Percentiles rank a stretch among this genome's conserved stretches.
Evolutionary conservation across 371 early-diverging fungal genomes (phyloP).

Genomic region (Saksenaea oblongispora): DNA sequence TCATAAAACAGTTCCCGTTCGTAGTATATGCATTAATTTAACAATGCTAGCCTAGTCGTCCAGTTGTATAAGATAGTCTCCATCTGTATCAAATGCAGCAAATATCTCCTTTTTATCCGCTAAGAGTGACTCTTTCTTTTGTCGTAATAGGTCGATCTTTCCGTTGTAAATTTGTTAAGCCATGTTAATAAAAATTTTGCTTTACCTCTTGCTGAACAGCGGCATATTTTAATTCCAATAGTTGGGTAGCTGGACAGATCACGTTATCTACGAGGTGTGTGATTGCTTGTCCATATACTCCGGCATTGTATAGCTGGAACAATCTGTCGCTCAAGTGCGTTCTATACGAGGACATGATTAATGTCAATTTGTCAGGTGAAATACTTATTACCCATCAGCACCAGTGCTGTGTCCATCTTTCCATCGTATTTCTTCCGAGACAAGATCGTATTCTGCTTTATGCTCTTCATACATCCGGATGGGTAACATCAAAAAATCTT

Average conservation of each 20-base stretch:
- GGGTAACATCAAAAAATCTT: slow-evolving; percentile 41
- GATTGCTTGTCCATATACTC: slow-evolving; percentile 58
- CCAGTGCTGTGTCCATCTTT: slow-evolving; percentile 24
- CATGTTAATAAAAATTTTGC: background rate
- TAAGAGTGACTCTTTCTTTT: slow-evolving; percentile 1
- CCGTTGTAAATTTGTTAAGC: background rate
- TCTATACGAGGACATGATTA: background rate
- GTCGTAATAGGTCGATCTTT: slow-evolving; percentile 14
- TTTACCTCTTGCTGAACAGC: slow-evolving; percentile 29
- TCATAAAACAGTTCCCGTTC: too few relatives aligned
- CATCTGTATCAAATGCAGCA: background rate
- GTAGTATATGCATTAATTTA: too few relatives aligned
- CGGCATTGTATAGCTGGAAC: slow-evolving; percentile 55
- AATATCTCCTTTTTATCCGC: background rate
- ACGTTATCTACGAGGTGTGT: slow-evolving; percentile 57
- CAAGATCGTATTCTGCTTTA: slow-evolving; percentile 32
- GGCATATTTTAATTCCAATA: slow-evolving; percentile 25
- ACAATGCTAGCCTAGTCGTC: background rate
- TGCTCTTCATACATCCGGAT: slow-evolving; percentile 55
- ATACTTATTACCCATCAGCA: background rate
- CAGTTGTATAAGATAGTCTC: background rate
- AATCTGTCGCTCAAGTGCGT: slow-evolving; percentile 30
- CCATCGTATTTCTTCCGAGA: slow-evolving; percentile 14
- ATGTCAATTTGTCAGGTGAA: background rate
- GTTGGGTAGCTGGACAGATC: slow-evolving; percentile 54